Base-by-base conservation (phyloP, 2,329 filamentous ascomycete species). In the Phialophora tarda region DNA sequence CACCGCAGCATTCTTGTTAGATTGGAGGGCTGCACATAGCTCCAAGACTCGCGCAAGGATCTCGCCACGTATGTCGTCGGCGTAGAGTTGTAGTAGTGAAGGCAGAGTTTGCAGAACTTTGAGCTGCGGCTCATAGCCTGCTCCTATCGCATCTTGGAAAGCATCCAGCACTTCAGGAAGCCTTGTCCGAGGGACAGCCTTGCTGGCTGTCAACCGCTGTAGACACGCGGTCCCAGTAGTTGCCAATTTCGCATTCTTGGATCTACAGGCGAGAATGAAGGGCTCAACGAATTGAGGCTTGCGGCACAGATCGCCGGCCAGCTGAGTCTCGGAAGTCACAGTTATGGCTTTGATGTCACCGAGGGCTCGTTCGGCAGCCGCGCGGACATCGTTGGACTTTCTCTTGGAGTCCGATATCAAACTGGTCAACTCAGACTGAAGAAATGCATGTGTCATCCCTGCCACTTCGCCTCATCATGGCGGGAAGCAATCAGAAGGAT, bases 341-440 rank as follows among this genome's bases (percentile, higher is more conserved):
- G 89, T 86, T 23, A 96, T 82, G 59, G 85, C 83, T 79, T 91
- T 97, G 68, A 99, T 84, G 73, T 98, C 95, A 71, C 93, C 91
- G 24, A 98, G 83, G 14, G 95, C 96, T 79, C 93, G 96, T 76
- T 99, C 95, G 30, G 95, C 93, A 59, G 95, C 85, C 85, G 91
- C 91, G 82, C 91, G 88, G 61, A 99, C 84, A 74, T 98, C 95
- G 73, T 90, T 88, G 78, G 97, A 90, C 80, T 96, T 98, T 75
- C 94, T 88, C 81, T 96, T 98, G 77, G 93, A 95, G 82, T 99
- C 95, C 79, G 96, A 92, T 74, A 97, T 90, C 77, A 97, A 87
- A 81, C 92, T 96, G 75, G 90, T 87, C 78, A 97, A 87, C 85
- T 97, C 93, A 65, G 91, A 89, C 76, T 89, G 88, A 75, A 97